Evolutionary conservation across 176 grass and related monocot genomes (phyloP).

Genomic region (Tillandsia leiboldiana): DNA sequence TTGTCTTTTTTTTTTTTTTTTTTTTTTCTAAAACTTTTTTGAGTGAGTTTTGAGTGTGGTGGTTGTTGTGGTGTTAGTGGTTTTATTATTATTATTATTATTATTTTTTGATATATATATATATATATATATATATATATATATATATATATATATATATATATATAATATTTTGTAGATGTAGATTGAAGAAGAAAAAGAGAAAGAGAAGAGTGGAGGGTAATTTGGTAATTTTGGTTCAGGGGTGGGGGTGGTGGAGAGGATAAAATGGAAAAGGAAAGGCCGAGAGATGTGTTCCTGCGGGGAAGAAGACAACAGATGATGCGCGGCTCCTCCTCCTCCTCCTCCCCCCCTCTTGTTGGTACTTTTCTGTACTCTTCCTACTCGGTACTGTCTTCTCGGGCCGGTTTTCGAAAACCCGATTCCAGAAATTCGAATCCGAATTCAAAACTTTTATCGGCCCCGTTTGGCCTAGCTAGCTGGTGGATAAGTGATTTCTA

Average conservation of each 20-base stretch:
- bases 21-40: not conserved
- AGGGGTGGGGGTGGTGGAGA: not conserved
- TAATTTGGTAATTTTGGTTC: not conserved
- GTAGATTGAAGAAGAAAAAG: not conserved
- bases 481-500: too few relatives aligned
- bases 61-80: too few relatives aligned
- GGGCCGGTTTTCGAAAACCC: too few relatives aligned
- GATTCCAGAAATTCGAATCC: too few relatives aligned
- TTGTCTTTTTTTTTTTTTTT: not conserved
- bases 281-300: constrained; percentile 14
- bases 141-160: too few relatives aligned
- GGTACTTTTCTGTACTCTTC: not conserved
- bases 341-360: not conserved
- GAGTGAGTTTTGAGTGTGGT: not conserved
- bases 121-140: too few relatives aligned
- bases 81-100: not conserved
- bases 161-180: too few relatives aligned
- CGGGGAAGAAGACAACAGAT: constrained; percentile 12
- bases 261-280: constrained; percentile 12
- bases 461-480: too few relatives aligned
- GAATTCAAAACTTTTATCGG: too few relatives aligned
- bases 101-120: too few relatives aligned
- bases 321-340: constrained; percentile 1
- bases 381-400: not conserved
- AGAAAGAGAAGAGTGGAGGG: not conserved